Evolutionary conservation across 148 eudicot genomes (phyloP).

Genomic region (Limonium bicolor): DNA sequence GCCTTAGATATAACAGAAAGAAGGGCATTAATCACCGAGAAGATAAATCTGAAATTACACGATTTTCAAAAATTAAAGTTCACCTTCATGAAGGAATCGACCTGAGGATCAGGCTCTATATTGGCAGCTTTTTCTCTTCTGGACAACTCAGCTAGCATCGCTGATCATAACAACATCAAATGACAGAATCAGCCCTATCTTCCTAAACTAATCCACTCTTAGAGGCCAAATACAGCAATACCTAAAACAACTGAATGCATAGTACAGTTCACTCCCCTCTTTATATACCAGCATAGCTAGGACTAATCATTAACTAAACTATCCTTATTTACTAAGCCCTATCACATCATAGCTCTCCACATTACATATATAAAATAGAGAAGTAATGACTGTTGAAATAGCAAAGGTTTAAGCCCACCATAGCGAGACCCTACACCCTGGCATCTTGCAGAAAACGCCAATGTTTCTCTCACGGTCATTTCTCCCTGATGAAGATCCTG

Average conservation of each 20-base stretch:
- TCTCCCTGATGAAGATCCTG: conserved; percentile 1
- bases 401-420: background rate
- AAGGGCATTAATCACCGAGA: background rate
- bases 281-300: too few species aligned
- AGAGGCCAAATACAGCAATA: too few species aligned
- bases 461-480: conserved; percentile 6
- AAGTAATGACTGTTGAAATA: background rate
- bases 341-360: background rate
- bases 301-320: too few species aligned
- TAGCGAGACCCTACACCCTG: conserved; percentile 1
- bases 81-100: conserved; percentile 20
- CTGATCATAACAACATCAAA: conserved; percentile 5
- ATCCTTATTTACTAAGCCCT: too few species aligned
- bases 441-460: conserved; percentile 2
- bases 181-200: too few species aligned
- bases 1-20: conserved; percentile 3
- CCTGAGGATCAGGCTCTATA: conserved; percentile 19
- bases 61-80: background rate
- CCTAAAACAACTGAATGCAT: too few species aligned
- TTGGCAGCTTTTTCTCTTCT: conserved; percentile 23
- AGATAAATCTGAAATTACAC: background rate
- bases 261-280: too few species aligned
- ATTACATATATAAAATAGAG: background rate
- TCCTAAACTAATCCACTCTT: too few species aligned
- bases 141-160: conserved; percentile 15